Base-by-base conservation (phyloP, 2,329 filamentous ascomycete species). In the Hypoxylon sp. region DNA sequence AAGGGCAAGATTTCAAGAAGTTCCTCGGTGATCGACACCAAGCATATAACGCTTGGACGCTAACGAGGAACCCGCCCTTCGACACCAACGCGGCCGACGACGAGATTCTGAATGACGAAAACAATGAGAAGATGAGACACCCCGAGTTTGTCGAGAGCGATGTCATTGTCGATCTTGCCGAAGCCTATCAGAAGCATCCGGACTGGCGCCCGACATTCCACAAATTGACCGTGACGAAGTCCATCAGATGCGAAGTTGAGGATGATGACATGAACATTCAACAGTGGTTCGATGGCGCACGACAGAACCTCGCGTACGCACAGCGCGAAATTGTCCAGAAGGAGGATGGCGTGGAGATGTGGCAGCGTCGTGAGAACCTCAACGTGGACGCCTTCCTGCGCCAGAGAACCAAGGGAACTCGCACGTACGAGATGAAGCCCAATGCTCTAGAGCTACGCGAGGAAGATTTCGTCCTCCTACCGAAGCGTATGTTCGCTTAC, bases 401-500 rank as follows among this genome's bases (percentile, higher is more conserved):
- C 4, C 60, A 61, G 29, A 66, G 71, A 3, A 57, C 65, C n/a
- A 69, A 73, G 57, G 72, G 70, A 19, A 65, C 63, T 7, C 67
- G 69, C 31, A 65, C 59, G 0, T 68, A 69, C 32, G 69, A 73
- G 59, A 64, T 62, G 8, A 68, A 72, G 50, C 63, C 66, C 7
- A 49, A 55, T 9, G 56, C 52, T 3, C 34, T 60, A 4, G 59
- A 62, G 21, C 57, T 67, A n/a, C 62, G 60, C 38, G 62, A 66
- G 13, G 62, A 64, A 11, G 67, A 69, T 34, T 59, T 67, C 2
- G 66, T 71, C 0, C 66, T 75, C 1, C 66, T 75, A 0, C 73
- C 73, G 5, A 71, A 69, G 63, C 71, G 72, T 4, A 69, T 75
- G 66, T 75, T 75, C 16, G 71, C 70, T 0, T 75, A 75, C 16